Conservation (phyloP, 305 asterid genomes). For the Caryopteris hybrid region DNA sequence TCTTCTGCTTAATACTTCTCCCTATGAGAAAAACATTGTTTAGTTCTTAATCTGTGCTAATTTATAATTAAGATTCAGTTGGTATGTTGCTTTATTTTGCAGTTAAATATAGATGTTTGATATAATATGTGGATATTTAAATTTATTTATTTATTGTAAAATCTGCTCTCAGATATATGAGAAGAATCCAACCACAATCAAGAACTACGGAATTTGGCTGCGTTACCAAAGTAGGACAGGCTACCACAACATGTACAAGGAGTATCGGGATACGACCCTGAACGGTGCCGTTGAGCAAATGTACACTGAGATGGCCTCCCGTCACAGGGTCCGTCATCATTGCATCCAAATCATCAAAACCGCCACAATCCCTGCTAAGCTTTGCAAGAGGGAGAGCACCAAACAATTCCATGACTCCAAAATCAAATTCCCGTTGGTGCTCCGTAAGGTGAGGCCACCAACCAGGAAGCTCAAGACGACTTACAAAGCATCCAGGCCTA, state of each 20-base stretch:
- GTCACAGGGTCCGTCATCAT: conserved; percentile 32
- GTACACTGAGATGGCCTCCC: conserved; percentile 44
- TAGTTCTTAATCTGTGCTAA: neutral
- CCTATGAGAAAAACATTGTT: neutral
- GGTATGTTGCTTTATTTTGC: neutral
- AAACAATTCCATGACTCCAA: conserved; percentile 37
- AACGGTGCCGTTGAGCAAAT: conserved; percentile 36
- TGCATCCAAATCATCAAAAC: conserved; percentile 40
- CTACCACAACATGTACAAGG: conserved; percentile 35
- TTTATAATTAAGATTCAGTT: neutral
- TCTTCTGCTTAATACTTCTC: neutral
- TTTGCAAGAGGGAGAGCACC: conserved; percentile 40
- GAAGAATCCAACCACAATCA: conserved; percentile 31
- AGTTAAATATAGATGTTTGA: too few species aligned
- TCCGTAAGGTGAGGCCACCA: conserved; percentile 36
- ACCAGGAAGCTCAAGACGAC: conserved; percentile 37
- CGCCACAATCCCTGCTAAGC: conserved; percentile 35
- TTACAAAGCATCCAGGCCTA: conserved; percentile 31
- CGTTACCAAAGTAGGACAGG: conserved; percentile 35
- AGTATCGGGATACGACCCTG: conserved; percentile 37
- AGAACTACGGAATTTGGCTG: conserved; percentile 36
- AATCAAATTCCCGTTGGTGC: conserved; percentile 34
- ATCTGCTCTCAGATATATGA: conserved; percentile 22
- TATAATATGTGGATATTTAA: too few species aligned
- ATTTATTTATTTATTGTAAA: too few species aligned